phyloP scores from a whole-genome alignment of 163 green algal genomes.

The Chloromonas sp. region DNA sequence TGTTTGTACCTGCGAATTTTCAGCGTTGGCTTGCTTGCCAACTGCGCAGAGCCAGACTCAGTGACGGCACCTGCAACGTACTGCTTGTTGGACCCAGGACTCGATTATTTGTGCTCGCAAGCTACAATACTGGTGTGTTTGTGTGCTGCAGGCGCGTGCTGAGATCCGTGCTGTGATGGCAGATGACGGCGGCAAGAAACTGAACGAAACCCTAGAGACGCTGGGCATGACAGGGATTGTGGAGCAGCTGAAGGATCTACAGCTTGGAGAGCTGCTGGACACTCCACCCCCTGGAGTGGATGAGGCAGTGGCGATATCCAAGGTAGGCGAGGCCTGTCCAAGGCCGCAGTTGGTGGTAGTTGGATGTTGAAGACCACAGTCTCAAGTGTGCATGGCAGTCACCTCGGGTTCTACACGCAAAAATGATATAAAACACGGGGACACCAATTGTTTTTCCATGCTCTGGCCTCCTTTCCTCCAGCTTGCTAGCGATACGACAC shows the following conservation, averaged over 20 bases:
- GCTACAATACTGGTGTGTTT: too few species aligned
- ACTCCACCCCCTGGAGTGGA: constrained; percentile 84
- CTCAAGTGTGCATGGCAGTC: too few species aligned
- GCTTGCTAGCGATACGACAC: too few species aligned
- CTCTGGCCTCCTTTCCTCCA: too few species aligned
- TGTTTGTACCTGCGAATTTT: too few species aligned
- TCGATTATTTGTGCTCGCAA: too few species aligned
- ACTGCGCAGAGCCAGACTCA: neutral
- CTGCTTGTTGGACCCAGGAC: too few species aligned
- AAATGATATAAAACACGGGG: too few species aligned
- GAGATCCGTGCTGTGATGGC: constrained; percentile 54
- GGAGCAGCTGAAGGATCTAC: constrained; percentile 77
- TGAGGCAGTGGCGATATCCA: constrained; percentile 86
- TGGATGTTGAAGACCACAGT: too few species aligned
- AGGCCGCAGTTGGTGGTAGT: too few species aligned
- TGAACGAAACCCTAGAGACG: constrained; percentile 43
- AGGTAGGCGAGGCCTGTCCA: constrained; percentile 33
- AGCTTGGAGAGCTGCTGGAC: constrained; percentile 89
- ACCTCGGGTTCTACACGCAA: too few species aligned
- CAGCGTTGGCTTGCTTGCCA: neutral
- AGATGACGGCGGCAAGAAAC: constrained; percentile 38
- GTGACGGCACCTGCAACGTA: neutral
- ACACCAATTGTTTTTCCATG: too few species aligned
- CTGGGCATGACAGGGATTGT: constrained; percentile 70
- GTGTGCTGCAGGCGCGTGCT: constrained; percentile 31